Conservation (phyloP, 2,329 filamentous ascomycete genomes). For the Geoglossum cookeanum region DNA sequence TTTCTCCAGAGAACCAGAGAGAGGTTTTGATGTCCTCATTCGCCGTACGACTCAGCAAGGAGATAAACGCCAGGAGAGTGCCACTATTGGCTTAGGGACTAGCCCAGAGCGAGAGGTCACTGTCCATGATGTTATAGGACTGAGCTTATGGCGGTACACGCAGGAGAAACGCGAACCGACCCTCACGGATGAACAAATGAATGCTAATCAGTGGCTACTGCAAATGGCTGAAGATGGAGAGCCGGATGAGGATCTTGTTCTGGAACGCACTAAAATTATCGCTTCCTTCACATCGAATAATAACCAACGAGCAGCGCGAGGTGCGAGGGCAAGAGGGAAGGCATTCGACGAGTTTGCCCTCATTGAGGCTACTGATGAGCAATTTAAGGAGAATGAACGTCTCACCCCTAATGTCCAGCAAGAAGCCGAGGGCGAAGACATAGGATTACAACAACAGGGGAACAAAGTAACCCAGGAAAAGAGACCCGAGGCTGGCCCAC, state of each 20-base stretch:
- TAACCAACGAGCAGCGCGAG: conserved; percentile 39
- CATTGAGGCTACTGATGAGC: conserved; percentile 48
- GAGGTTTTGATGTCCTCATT: conserved; percentile 53
- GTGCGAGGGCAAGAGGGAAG: conserved; percentile 46
- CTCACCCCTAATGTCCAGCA: conserved; percentile 34
- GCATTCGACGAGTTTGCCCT: conserved; percentile 70
- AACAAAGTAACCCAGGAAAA: conserved; percentile 5
- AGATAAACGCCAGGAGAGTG: conserved; percentile 16
- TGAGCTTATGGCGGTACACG: conserved; percentile 58
- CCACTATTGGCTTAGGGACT: conserved; percentile 12
- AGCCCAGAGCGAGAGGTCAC: conserved; percentile 37
- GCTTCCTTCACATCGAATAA: conserved; percentile 62
- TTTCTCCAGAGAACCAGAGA: conserved; percentile 43
- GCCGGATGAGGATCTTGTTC: conserved; percentile 67
- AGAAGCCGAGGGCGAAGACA: conserved; percentile 14
- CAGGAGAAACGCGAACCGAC: conserved; percentile 56
- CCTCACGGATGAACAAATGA: conserved; percentile 44
- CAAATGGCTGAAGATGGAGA: conserved; percentile 73
- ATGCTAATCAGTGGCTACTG: conserved; percentile 67
- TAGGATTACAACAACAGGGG: background rate
- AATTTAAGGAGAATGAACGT: conserved; percentile 49
- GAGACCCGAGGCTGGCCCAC: background rate
- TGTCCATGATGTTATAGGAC: conserved; percentile 64
- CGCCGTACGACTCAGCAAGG: conserved; percentile 49
- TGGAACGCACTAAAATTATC: conserved; percentile 56